These are phyloP conservation scores for Mortierella hygrophila DNA, from an alignment of 192 early-diverging fungal species.

Conservation along the genomic window DNA sequence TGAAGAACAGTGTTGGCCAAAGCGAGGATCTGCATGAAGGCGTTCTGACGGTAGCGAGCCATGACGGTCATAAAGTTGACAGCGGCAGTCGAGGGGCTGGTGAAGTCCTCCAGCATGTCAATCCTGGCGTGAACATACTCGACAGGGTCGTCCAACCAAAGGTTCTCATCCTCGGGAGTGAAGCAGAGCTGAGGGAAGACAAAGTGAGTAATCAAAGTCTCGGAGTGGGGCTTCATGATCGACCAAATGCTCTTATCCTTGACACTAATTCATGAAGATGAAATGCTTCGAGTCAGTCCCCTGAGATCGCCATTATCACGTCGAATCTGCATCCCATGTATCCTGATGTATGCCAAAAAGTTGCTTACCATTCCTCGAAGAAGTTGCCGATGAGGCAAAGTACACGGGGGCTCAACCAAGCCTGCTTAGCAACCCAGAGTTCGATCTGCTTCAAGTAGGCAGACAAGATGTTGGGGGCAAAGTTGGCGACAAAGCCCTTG, in stretches of 20 bases:
- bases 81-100: conserved; percentile 80
- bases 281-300: background rate
- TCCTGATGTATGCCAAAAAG: background rate
- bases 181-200: conserved; percentile 96
- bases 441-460: conserved; percentile 89
- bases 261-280: conserved; percentile 62
- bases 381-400: conserved; percentile 81
- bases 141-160: conserved; percentile 94
- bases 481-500: conserved; percentile 85
- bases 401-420: conserved; percentile 80
- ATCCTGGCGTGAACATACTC: conserved; percentile 90
- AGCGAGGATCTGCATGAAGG: conserved; percentile 83
- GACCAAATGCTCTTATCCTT: conserved; percentile 93
- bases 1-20: conserved; percentile 84
- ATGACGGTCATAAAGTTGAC: conserved; percentile 84
- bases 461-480: conserved; percentile 89
- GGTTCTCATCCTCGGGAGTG: conserved; percentile 82
- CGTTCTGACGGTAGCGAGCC: conserved; percentile 83
- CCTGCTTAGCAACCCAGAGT: conserved; percentile 73
- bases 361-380: conserved; percentile 75
- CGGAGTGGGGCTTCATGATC: conserved; percentile 87
- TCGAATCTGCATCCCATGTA: background rate
- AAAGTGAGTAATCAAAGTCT: conserved; percentile 85
- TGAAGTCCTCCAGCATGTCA: conserved; percentile 85
- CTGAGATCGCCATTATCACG: no score